phyloP scores from a whole-genome alignment of 345 rosid species.

The Aethionema arabicum region DNA sequence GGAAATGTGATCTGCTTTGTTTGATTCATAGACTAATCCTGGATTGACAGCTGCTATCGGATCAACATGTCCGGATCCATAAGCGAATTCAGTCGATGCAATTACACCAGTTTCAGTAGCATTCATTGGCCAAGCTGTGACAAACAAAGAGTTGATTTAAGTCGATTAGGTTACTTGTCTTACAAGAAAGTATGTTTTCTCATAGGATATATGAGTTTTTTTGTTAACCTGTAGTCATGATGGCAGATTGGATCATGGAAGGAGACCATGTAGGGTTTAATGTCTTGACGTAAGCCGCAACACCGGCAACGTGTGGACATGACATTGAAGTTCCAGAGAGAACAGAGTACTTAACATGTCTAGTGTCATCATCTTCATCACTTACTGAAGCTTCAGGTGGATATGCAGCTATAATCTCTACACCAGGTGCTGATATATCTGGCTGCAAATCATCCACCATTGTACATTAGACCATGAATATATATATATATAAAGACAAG shows the following conservation, averaged over 20 bases:
- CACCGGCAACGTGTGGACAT: slow-evolving; percentile 43
- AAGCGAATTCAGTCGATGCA: too few relatives aligned
- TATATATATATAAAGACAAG: neutral
- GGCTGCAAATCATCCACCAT: slow-evolving; percentile 43
- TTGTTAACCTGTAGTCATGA: slow-evolving; percentile 45
- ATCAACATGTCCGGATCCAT: too few relatives aligned
- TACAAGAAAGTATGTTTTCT: neutral
- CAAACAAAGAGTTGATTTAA: neutral
- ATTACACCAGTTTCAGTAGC: slow-evolving; percentile 21
- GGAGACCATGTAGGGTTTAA: slow-evolving; percentile 54
- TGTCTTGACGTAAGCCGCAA: slow-evolving; percentile 43
- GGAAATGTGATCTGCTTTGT: slow-evolving; percentile 29
- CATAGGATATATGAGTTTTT: too few relatives aligned
- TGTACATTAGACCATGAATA: neutral
- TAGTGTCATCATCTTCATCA: neutral
- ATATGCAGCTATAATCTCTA: slow-evolving; percentile 55
- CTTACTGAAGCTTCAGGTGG: slow-evolving; percentile 18
- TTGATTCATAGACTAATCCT: slow-evolving; percentile 36
- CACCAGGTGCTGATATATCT: slow-evolving; percentile 56
- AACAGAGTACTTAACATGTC: slow-evolving; percentile 33
- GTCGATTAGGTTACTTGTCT: neutral
- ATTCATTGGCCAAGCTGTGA: slow-evolving; percentile 37
- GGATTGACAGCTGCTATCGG: too few relatives aligned
- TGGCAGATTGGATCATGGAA: slow-evolving; percentile 43
- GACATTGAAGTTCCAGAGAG: slow-evolving; percentile 51